Evolutionary conservation across 2,329 filamentous ascomycete genomes (phyloP).

Genomic region (Aaosphaeria arxii): DNA sequence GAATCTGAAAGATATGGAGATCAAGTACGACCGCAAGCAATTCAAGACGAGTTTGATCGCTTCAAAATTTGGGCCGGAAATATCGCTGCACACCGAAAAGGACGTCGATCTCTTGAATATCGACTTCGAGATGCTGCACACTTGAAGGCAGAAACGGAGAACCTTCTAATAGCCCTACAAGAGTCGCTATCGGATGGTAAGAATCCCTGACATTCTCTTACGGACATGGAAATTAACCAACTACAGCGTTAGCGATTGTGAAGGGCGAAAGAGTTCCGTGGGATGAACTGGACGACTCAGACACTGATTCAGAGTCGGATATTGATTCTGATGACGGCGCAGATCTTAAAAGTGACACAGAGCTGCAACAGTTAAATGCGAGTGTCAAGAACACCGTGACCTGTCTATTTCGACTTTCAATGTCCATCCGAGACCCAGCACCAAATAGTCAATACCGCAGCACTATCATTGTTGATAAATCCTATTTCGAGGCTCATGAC

Average conservation of each 20-base stretch:
- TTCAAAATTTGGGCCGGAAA: conserved; percentile 35
- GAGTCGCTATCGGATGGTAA: conserved; percentile 16
- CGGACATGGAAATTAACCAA: neutral
- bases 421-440: conserved; percentile 30
- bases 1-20: conserved; percentile 6
- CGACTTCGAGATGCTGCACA: conserved; percentile 29
- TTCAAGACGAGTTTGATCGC: conserved; percentile 24
- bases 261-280: conserved; percentile 13
- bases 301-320: conserved; percentile 8
- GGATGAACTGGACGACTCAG: conserved; percentile 13
- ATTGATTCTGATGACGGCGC: neutral
- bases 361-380: conserved; percentile 18
- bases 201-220: neutral
- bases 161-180: conserved; percentile 16
- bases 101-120: conserved; percentile 30
- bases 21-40: conserved; percentile 7
- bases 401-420: conserved; percentile 31
- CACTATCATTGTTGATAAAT: conserved; percentile 21
- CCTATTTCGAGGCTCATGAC: conserved; percentile 23
- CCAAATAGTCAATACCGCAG: conserved; percentile 23
- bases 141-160: conserved; percentile 14
- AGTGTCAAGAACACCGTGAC: conserved; percentile 20
- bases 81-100: conserved; percentile 30
- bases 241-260: conserved; percentile 9
- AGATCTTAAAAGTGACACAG: conserved; percentile 11